Conservation (phyloP, 192 early-diverging fungal genomes). For the Gonapodya sp. region DNA sequence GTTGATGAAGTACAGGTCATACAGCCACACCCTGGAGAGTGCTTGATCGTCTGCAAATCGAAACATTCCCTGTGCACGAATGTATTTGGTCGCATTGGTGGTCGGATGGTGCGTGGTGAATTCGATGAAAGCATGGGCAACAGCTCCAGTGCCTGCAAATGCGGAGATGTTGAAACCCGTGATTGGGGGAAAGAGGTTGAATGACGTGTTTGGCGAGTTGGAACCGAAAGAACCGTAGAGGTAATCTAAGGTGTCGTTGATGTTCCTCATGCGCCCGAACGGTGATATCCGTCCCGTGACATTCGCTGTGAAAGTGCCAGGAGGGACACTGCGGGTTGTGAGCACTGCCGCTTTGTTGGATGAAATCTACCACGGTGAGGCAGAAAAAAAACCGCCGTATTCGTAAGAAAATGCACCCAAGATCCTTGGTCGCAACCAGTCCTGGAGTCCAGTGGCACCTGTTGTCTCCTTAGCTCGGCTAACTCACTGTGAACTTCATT, state of each 20-base stretch:
- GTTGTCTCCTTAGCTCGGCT: not conserved
- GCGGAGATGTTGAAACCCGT: slow-evolving; percentile 17
- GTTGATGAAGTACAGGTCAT: slow-evolving; percentile 20
- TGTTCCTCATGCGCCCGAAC: slow-evolving; percentile 16
- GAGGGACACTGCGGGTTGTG: slow-evolving; percentile 10
- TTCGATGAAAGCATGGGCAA: slow-evolving; percentile 16
- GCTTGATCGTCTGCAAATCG: slow-evolving; percentile 17
- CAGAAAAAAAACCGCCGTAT: slow-evolving; percentile 12
- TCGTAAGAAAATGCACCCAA: slow-evolving; percentile 7
- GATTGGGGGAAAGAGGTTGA: slow-evolving; percentile 14
- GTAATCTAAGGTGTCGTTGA: slow-evolving; percentile 19
- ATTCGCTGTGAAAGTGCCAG: slow-evolving; percentile 10
- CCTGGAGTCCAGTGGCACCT: not conserved
- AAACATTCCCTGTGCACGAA: not conserved
- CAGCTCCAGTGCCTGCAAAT: slow-evolving; percentile 18
- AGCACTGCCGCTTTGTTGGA: slow-evolving; percentile 15
- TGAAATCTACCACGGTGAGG: slow-evolving; percentile 16
- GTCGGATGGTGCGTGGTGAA: slow-evolving; percentile 11
- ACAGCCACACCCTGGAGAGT: slow-evolving; percentile 5
- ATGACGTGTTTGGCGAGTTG: slow-evolving; percentile 9
- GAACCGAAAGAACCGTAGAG: slow-evolving; percentile 15
- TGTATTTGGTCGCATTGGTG: slow-evolving; percentile 3
- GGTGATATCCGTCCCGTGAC: slow-evolving; percentile 16
- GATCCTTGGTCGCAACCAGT: not conserved
- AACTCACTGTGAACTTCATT: not conserved